A percentile compares a stretch with the other conserved stretches of the same genome.
phyloP scores from a whole-genome alignment of 148 eudicot genomes.

The Silene latifolia region DNA sequence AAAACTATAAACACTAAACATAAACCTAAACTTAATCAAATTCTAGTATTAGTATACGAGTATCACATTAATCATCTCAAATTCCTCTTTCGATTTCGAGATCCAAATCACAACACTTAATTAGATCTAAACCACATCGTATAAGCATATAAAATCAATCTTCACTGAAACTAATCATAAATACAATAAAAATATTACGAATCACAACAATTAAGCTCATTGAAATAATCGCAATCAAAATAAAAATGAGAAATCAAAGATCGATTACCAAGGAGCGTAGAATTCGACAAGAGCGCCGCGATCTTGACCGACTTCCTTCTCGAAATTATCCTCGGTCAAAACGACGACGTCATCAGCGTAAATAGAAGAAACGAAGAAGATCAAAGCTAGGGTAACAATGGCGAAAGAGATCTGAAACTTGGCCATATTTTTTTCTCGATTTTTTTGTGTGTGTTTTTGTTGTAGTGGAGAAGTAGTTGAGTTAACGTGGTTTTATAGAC shows the following conservation, averaged over 20 bases:
- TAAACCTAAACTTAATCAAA: too few relatives aligned
- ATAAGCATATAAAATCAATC: not conserved
- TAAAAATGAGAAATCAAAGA: not conserved
- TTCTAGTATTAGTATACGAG: too few relatives aligned
- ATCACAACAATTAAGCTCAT: not conserved
- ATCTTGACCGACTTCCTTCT: constrained; percentile 90
- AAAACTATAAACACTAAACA: not conserved
- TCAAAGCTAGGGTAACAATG: constrained; percentile 35
- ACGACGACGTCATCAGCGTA: constrained; percentile 78
- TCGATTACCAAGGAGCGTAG: constrained; percentile 86
- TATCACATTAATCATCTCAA: not conserved
- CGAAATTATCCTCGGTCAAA: constrained; percentile 88
- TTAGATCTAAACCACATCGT: constrained; percentile 10
- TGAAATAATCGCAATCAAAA: not conserved
- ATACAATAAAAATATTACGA: not conserved
- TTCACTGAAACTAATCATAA: constrained; percentile 1
- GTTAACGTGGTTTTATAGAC: constrained; percentile 8
- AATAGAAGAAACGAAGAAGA: constrained; percentile 32
- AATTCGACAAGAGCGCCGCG: constrained; percentile 91
- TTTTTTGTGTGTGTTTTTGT: not conserved
- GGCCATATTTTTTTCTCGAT: constrained; percentile 26
- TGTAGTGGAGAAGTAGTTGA: constrained; percentile 15
- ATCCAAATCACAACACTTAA: not conserved
- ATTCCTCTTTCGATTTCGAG: not conserved
- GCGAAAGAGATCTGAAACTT: constrained; percentile 40